Evolutionary conservation across 2,329 filamentous ascomycete genomes (phyloP), one percentile per base, ranked within the genome.

Genomic region (Exophiala sp.): DNA sequence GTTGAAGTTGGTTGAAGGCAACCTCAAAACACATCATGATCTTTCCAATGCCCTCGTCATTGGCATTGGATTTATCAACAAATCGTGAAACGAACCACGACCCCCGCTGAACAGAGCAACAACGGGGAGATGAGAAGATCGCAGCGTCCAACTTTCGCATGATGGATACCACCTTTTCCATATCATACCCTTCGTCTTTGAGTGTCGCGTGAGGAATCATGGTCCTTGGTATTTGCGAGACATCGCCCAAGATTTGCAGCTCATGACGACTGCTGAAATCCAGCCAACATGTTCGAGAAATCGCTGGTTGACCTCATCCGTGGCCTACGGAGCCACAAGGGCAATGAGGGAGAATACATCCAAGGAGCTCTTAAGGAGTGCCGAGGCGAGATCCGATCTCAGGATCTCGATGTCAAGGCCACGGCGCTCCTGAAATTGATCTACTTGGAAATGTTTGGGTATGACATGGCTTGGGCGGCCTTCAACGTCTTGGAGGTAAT

Each of bases 401-500:
- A 92, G 74, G 94, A 99, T 72, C 94, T 96, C 88, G 88, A 97
- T 75, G 82, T 96, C 73, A 99, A 99, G 78, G 91, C 94, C 16
- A 97, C 91, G 33, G 94, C 94, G 42, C 80, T 99, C 50, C 78
- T 99, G 67, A 99, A 99, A 77, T 82, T 99, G 65, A 87, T 96
- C 49, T 99, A 99, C 71, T 83, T 99, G 62, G 94, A 99, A 71
- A 99, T 99, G 94, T 91, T 97, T 64, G 94, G 94, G 11, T 89
- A 97, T 70, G 94, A 97, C 73, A 99, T 99, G 94, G 96, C 92
- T 2, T 99, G 94, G 94, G 94, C 94, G 3, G 91, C 91, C 10
- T 99, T 99, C 74, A 89, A 99, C 70, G 92, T 97, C 48, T 85
- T 99, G 44, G 94, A 99, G 75, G 94, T 99, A 74, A 99, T 99